Evolutionary conservation across 306 rosid genomes (phyloP), one percentile per base, ranked within the genome.

Genomic region (Prunus fruticosa): DNA sequence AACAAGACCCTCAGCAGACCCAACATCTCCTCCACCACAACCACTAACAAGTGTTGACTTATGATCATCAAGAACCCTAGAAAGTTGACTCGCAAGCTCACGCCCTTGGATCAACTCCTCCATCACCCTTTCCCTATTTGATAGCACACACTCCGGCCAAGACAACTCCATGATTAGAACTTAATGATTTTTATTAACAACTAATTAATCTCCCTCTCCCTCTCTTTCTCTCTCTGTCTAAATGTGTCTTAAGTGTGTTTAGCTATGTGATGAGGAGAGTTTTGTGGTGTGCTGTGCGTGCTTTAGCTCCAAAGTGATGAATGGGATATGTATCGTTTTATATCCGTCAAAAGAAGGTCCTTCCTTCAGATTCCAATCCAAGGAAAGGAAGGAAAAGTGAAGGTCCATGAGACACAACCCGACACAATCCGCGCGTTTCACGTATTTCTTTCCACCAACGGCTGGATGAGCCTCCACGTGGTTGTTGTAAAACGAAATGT

Each of bases 81-180:
- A 84, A 13, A 91, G 91, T 73, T 84, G 71, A 15, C 46, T 73
- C 0, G 87, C 85, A 30, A 73, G 41, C 2, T 84, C 74, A 9
- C 71, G 86, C 4, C 97, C 97, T 71, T 76, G 83, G 47, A 67
- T 27, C 0, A 91, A 74, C 66, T 87, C 89, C 22, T 83, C 82
- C 65, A 78, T 56, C 8, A 76, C 75, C 47, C 61, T 85, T 11
- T 14, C 79, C 30, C 63, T 51, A 54, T 73, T 25, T 3, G 77
- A 46, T 18, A 16, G 5, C 69, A 45, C 69, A 19, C 27, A 2
- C 25, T 62, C 67, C 45, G 67, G 43, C 65, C 65, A 25, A 32
- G 65, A 25, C 43, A 43, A 15, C 43, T 28, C 22, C 67, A 62
- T 62, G 11, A 8, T 38, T 7, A 38, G 43, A 8, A 4, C 5